phyloP scores from a whole-genome alignment of 1,284 basidiomycete species.

The Boletus calvinii region DNA sequence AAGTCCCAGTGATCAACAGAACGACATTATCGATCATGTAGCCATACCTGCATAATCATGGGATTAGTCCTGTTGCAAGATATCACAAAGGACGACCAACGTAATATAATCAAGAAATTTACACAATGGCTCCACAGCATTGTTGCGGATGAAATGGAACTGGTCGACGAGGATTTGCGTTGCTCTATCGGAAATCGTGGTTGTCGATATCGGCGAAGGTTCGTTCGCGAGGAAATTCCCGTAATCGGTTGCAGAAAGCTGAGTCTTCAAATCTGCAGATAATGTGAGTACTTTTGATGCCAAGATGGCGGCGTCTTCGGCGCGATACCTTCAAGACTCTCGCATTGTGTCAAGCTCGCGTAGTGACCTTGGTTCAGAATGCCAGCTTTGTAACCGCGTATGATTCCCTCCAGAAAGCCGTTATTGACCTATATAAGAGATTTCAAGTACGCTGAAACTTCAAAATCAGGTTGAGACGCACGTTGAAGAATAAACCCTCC shows the following conservation, averaged over 20 bases:
- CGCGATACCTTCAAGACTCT: constrained; percentile 82
- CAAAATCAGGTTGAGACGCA: constrained; percentile 13
- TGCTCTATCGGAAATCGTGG: constrained; percentile 94
- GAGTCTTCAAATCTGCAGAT: constrained; percentile 81
- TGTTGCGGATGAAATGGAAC: constrained; percentile 92
- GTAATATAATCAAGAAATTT: constrained; percentile 99
- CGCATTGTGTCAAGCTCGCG: constrained; percentile 94
- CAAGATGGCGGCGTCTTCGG: constrained; percentile 35
- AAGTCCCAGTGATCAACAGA: constrained; percentile 93
- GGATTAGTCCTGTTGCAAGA: constrained; percentile 6
- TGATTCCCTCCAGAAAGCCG: constrained; percentile 91
- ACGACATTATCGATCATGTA: constrained; percentile 99
- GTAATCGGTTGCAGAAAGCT: constrained; percentile 95
- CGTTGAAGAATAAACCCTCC: constrained; percentile 33
- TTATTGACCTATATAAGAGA: constrained; percentile 56
- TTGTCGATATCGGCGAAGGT: constrained; percentile 91
- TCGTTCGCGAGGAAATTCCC: constrained; percentile 98
- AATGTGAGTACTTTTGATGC: constrained; percentile 1
- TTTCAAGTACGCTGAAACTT: not conserved
- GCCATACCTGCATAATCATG: constrained; percentile 62
- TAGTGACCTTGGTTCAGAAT: constrained; percentile 90
- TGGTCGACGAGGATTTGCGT: constrained; percentile 95
- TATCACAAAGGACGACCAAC: constrained; percentile 42
- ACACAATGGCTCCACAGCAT: constrained; percentile 87
- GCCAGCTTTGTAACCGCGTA: constrained; percentile 93